phyloP scores from a whole-genome alignment of 1,139 yeast genomes.

The Scheffersomyces quercinus region DNA sequence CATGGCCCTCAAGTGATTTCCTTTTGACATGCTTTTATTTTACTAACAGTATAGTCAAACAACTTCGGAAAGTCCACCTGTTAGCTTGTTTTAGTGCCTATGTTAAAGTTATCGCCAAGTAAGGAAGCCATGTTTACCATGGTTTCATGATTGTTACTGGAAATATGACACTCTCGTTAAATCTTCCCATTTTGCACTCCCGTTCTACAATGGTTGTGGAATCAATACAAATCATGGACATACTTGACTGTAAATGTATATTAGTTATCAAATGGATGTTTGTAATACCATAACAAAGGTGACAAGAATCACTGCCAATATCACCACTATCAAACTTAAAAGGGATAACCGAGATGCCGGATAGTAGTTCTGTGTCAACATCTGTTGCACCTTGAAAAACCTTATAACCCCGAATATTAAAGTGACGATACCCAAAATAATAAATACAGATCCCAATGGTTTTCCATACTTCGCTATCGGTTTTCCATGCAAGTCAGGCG shows the following conservation, averaged over 20 bases:
- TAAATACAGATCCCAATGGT: conserved; percentile 38
- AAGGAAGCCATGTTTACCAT: no score
- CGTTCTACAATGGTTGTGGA: no score
- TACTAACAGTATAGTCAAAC: no score
- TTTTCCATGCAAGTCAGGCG: background rate
- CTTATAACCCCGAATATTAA: conserved; percentile 33
- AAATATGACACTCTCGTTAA: no score
- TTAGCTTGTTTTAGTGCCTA: no score
- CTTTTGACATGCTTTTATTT: no score
- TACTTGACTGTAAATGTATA: background rate
- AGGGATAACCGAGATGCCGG: conserved; percentile 40
- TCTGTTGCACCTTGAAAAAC: conserved; percentile 42
- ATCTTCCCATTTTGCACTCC: no score
- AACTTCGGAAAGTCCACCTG: no score
- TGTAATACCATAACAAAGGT: conserved; percentile 15
- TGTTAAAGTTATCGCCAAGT: no score
- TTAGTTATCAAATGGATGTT: conserved; percentile 1
- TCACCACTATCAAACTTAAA: conserved; percentile 33
- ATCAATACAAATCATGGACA: no score
- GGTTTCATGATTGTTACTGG: no score
- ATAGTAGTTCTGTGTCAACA: conserved; percentile 45
- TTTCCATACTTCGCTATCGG: conserved; percentile 30
- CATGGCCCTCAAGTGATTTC: no score
- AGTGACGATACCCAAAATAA: conserved; percentile 36
- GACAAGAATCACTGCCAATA: conserved; percentile 21